phyloP scores from a whole-genome alignment of 495 filamentous ascomycete species.

The Xylaria cubensis region DNA sequence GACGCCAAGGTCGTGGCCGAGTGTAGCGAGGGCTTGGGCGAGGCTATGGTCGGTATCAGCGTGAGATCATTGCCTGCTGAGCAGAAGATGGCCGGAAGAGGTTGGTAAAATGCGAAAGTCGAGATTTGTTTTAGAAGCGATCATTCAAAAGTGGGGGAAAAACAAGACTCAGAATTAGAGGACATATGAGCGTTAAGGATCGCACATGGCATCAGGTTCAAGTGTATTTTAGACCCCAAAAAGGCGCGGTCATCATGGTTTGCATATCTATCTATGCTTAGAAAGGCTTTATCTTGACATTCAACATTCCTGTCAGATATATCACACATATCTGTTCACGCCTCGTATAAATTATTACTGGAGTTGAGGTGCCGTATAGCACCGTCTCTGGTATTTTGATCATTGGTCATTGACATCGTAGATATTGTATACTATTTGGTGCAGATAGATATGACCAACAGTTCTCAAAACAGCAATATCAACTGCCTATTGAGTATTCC shows the following conservation, averaged over 20 bases:
- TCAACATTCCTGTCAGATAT: slow-evolving; percentile 1
- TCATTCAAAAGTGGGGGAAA: not conserved
- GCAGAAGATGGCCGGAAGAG: slow-evolving; percentile 84
- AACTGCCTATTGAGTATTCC: too few relatives aligned
- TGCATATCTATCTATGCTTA: not conserved
- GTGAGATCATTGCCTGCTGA: slow-evolving; percentile 71
- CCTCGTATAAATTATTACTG: not conserved
- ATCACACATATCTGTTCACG: not conserved
- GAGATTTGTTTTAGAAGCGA: not conserved
- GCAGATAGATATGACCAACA: too few relatives aligned
- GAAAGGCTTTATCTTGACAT: slow-evolving; percentile 5
- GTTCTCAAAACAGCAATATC: too few relatives aligned
- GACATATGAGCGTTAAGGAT: not conserved
- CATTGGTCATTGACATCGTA: too few relatives aligned
- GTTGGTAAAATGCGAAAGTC: slow-evolving; percentile 50
- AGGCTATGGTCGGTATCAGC: slow-evolving; percentile 96
- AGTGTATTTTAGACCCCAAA: slow-evolving; percentile 9
- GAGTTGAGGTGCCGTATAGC: too few relatives aligned
- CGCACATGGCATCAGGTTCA: not conserved
- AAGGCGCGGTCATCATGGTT: not conserved
- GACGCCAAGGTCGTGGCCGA: slow-evolving; percentile 88
- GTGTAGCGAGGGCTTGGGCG: slow-evolving; percentile 84
- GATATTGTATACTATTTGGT: too few relatives aligned
- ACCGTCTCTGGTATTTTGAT: not conserved
- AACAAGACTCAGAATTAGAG: not conserved